Evolutionary conservation across 192 early-diverging fungal genomes (phyloP).

Genomic region (Gamsiella multidivaricata): DNA sequence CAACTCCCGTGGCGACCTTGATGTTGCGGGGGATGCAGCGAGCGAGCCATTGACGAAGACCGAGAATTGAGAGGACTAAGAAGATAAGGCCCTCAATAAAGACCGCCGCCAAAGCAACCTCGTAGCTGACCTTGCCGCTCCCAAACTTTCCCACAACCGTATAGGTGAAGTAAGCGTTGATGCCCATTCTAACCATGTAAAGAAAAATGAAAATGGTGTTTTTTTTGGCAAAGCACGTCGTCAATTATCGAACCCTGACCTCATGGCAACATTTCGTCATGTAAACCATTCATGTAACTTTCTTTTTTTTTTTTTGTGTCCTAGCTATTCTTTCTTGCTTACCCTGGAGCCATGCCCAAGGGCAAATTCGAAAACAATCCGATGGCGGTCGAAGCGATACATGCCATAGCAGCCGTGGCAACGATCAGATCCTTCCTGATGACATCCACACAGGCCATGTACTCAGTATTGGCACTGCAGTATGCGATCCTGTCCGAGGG

Average conservation of each 20-base stretch:
- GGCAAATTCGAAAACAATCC: constrained; percentile 80
- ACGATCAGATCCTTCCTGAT: constrained; percentile 79
- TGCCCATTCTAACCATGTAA: constrained; percentile 66
- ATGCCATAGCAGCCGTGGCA: constrained; percentile 74
- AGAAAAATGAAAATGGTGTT: constrained; percentile 2
- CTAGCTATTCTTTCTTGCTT: constrained; percentile 11
- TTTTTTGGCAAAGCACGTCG: too few relatives aligned
- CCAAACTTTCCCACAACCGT: constrained; percentile 86
- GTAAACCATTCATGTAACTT: too few relatives aligned
- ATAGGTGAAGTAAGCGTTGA: constrained; percentile 87
- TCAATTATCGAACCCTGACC: too few relatives aligned
- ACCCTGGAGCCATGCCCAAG: constrained; percentile 82
- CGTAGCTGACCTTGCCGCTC: constrained; percentile 76
- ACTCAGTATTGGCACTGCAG: constrained; percentile 50
- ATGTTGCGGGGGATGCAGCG: constrained; percentile 75
- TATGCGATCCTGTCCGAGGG: constrained; percentile 34
- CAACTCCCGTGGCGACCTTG: constrained; percentile 79
- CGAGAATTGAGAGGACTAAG: constrained; percentile 77
- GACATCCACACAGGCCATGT: constrained; percentile 70
- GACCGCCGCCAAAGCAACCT: constrained; percentile 78
- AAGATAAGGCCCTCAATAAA: constrained; percentile 88
- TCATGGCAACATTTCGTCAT: too few relatives aligned
- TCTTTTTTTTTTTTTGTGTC: constrained; percentile 1
- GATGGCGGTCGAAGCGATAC: constrained; percentile 75
- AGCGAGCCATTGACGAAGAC: constrained; percentile 85